phyloP scores from a whole-genome alignment of 2,329 filamentous ascomycete genomes.

The Fusarium chuoi region DNA sequence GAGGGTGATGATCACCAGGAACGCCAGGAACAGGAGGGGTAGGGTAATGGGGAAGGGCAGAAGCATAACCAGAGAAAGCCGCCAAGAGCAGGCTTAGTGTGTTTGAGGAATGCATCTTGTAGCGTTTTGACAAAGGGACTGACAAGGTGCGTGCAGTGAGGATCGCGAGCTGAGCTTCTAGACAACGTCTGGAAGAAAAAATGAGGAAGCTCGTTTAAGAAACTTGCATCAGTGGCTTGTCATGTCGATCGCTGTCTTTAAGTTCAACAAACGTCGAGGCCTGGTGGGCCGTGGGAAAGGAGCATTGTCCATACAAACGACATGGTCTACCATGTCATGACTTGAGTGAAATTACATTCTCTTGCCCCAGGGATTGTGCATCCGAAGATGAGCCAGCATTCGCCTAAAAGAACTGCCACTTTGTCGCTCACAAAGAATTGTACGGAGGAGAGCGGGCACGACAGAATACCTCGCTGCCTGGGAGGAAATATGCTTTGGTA shows the following conservation, averaged over 20 bases:
- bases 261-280: background rate
- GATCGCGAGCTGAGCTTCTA: background rate
- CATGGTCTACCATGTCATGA: background rate
- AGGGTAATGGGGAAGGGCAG: background rate
- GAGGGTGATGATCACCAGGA: background rate
- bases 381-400: background rate
- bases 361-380: background rate
- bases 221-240: slow-evolving; percentile 1
- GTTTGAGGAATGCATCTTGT: slow-evolving; percentile 26
- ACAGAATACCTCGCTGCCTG: background rate
- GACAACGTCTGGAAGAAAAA: slow-evolving; percentile 3
- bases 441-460: too few relatives aligned
- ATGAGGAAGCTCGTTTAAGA: slow-evolving; percentile 1
- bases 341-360: background rate
- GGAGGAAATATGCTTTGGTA: background rate
- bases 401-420: background rate
- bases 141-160: background rate
- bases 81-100: slow-evolving; percentile 28
- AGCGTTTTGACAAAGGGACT: background rate
- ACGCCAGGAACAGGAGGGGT: background rate
- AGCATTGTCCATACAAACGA: background rate
- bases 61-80: slow-evolving; percentile 16
- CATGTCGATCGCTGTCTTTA: slow-evolving; percentile 16
- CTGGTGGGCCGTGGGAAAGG: background rate
- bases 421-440: background rate